Base-by-base conservation (phyloP, 192 early-diverging fungal species). In the Allomyces arbusculus region DNA sequence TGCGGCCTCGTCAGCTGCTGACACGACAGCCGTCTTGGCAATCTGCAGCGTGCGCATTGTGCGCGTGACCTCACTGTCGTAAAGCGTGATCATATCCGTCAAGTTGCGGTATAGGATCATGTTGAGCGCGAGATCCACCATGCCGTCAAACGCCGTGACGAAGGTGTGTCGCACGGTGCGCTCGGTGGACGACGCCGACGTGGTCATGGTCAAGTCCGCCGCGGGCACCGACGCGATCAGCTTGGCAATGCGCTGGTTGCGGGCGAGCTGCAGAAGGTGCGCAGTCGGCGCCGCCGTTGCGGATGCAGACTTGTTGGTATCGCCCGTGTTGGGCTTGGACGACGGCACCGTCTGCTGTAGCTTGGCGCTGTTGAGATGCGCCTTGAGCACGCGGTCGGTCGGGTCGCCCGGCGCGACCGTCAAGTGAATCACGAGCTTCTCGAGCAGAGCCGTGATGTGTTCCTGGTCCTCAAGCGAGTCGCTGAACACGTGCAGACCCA, bases 41-140 rank as follows among this genome's bases (percentile, higher is more conserved):
- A 43, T 63, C 66, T 43, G 61, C n/a, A 63, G 22, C 16, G 25
- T 20, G 22, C 55, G 63, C 20, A 71, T 28, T 8, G 70, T 66
- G 55, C 75, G 67, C 14, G 64, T 64, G 14, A 76, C 28, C 61
- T 78, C 75, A 0, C 70, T 65, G 44, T 77, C 73, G 62, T 73
- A 79, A 64, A 71, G 66, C 24, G 64, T 67, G 16, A 62, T 28
- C 62, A 79, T 40, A 65, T 78, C 78, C 66, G 75, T 76, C 10
- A 79, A 63, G 65, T 78, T 76, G 33, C 68, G 71, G 44, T 76
- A 76, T 26, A 74, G 69, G 10, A 74, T 73, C 66, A 79, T 66
- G 68, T 79, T 79, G 4, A 79, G 69, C 3, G 78, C 73, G 10
- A 79, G 70, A 55, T 76, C 67, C 23, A 79, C 70, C 25, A 73